Percentiles rank a stretch among this genome's conserved stretches.
phyloP scores from a whole-genome alignment of 108 stramenopile species.

The Fragilaria crotonensis region DNA sequence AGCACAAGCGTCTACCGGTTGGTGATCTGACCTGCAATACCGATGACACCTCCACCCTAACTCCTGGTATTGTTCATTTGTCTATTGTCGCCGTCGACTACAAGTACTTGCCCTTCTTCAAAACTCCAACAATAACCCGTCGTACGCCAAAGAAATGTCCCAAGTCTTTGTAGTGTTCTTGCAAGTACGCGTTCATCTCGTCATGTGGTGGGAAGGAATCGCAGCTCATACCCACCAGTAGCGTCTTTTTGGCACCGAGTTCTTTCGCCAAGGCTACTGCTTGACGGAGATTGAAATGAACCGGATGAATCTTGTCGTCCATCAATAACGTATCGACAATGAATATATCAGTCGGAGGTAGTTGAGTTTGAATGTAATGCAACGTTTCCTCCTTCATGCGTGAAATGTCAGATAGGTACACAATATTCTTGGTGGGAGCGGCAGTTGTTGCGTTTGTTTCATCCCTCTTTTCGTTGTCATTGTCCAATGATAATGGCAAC shows the following conservation, averaged over 20 bases:
- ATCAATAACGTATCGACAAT: slow-evolving; percentile 60
- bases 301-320: slow-evolving; percentile 28
- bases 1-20: too few species aligned
- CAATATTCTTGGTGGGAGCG: slow-evolving; percentile 24
- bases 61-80: too few species aligned
- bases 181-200: slow-evolving; percentile 56
- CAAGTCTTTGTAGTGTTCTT: slow-evolving; percentile 18
- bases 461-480: slow-evolving; percentile 11
- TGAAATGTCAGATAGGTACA: slow-evolving; percentile 82
- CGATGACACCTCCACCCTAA: too few species aligned
- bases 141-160: slow-evolving; percentile 49
- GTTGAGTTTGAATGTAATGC: slow-evolving; percentile 46
- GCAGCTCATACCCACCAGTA: slow-evolving; percentile 82
- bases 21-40: too few species aligned
- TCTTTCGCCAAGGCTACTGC: slow-evolving; percentile 40
- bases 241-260: slow-evolving; percentile 48
- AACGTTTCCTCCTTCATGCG: slow-evolving; percentile 62
- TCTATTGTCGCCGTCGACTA: too few species aligned
- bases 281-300: slow-evolving; percentile 64
- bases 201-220: slow-evolving; percentile 73
- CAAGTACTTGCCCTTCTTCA: too few species aligned
- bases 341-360: slow-evolving; percentile 73
- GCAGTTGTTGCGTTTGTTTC: neutral
- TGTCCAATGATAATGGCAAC: slow-evolving; percentile 9
- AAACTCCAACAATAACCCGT: slow-evolving; percentile 39